Conservation (phyloP, 495 filamentous ascomycete genomes). For the Tuber melanosporum region DNA sequence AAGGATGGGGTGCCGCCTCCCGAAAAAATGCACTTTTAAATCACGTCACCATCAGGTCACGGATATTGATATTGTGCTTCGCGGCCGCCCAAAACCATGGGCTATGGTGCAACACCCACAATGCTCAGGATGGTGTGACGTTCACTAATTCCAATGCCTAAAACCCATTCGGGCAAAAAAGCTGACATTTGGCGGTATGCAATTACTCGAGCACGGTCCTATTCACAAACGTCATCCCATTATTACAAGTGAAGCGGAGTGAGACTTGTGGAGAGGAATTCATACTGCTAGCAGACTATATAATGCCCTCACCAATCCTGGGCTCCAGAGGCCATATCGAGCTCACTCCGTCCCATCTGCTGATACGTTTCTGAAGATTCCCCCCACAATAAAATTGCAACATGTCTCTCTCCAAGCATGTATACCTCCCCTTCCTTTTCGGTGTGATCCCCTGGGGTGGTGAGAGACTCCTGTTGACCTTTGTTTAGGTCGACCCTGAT, state of each 20-base stretch:
- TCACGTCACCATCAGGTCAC: neutral
- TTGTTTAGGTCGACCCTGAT: constrained; percentile 54
- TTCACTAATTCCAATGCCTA: neutral
- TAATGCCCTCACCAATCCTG: neutral
- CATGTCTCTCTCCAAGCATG: constrained; percentile 41
- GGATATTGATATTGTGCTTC: neutral
- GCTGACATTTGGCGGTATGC: neutral
- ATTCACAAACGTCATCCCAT: neutral
- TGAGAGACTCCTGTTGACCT: neutral
- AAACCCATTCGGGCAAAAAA: neutral
- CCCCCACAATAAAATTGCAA: constrained; percentile 3
- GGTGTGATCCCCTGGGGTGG: neutral
- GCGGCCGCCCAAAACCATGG: neutral
- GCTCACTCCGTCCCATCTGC: neutral
- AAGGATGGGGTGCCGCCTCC: neutral
- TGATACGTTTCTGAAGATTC: neutral
- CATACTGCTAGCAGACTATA: neutral
- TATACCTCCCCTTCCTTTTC: constrained; percentile 3
- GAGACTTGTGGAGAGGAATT: neutral
- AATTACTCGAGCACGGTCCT: neutral
- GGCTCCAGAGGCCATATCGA: neutral
- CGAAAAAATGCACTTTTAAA: neutral
- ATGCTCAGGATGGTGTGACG: neutral
- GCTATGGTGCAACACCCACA: neutral
- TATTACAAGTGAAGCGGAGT: neutral